These are phyloP conservation scores for Macadamia tetraphylla DNA, from an alignment of 164 flowering plant species.

Conservation along the genomic window DNA sequence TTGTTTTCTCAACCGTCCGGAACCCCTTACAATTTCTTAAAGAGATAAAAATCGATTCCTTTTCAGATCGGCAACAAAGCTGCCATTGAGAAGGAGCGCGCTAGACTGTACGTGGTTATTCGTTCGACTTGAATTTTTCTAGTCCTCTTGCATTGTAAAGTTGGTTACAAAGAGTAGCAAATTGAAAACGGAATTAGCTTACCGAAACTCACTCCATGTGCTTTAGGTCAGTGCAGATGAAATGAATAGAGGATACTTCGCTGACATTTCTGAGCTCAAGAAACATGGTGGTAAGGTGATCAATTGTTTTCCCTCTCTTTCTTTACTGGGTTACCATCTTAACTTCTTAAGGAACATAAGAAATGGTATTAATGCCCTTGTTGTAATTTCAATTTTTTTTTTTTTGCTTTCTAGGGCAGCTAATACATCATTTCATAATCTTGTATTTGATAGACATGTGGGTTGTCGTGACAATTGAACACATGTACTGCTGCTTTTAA, in stretches of 20 bases:
- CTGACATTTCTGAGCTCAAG: conserved; percentile 71
- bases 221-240: conserved; percentile 86
- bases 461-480: too few species aligned
- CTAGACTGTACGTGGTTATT: conserved; percentile 59
- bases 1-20: too few species aligned
- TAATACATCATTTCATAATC: too few species aligned
- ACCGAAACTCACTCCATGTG: conserved; percentile 9
- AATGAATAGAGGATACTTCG: conserved; percentile 91
- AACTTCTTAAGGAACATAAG: too few species aligned
- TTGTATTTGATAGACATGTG: too few species aligned
- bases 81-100: conserved; percentile 77
- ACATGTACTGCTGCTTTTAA: too few species aligned
- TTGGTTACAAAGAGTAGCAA: not conserved
- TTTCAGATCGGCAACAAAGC: conserved; percentile 61
- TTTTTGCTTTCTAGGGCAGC: too few species aligned
- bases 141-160: not conserved
- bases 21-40: too few species aligned
- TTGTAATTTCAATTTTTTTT: too few species aligned
- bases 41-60: not conserved
- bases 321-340: too few species aligned
- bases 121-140: not conserved
- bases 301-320: not conserved
- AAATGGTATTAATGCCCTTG: too few species aligned
- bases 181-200: not conserved
- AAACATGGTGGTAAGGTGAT: conserved; percentile 93